Conservation (phyloP, 306 rosid genomes). For the Pyrus pyrifolia region DNA sequence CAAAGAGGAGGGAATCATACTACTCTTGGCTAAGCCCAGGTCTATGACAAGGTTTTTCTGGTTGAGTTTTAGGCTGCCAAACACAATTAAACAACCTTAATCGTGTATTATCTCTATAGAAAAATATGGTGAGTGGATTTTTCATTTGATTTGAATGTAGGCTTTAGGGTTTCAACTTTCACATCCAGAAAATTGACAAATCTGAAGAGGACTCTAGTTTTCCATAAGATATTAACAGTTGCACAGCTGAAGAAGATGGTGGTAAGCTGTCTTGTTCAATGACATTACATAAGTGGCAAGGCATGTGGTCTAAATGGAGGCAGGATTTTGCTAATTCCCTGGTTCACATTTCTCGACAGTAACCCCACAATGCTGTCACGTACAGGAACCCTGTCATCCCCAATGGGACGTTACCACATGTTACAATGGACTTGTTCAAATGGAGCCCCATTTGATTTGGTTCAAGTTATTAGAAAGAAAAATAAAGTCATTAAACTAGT, state of each 20-base stretch:
- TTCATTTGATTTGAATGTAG: neutral
- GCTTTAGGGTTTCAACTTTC: neutral
- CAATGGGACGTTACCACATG: neutral
- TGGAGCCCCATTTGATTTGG: constrained; percentile 1
- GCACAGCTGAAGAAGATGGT: neutral
- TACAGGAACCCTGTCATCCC: constrained; percentile 18
- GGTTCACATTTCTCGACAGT: constrained; percentile 38
- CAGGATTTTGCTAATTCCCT: constrained; percentile 36
- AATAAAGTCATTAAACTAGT: neutral
- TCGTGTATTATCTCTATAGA: neutral
- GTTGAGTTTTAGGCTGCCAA: neutral
- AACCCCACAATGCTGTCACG: constrained; percentile 42
- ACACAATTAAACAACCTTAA: neutral
- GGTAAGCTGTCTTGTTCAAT: constrained; percentile 50
- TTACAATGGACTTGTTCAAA: neutral
- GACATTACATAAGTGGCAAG: constrained; percentile 43
- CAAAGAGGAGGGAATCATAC: neutral
- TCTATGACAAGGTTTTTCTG: no score
- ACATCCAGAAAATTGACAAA: neutral
- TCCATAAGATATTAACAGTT: neutral
- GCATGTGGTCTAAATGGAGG: constrained; percentile 57
- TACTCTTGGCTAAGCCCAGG: no score
- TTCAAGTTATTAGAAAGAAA: neutral
- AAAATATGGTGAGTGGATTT: neutral
- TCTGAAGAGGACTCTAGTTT: neutral